Evolutionary conservation across 1,284 basidiomycete species (phyloP).

Genomic region (Tilletiopsis washingtonensis): DNA sequence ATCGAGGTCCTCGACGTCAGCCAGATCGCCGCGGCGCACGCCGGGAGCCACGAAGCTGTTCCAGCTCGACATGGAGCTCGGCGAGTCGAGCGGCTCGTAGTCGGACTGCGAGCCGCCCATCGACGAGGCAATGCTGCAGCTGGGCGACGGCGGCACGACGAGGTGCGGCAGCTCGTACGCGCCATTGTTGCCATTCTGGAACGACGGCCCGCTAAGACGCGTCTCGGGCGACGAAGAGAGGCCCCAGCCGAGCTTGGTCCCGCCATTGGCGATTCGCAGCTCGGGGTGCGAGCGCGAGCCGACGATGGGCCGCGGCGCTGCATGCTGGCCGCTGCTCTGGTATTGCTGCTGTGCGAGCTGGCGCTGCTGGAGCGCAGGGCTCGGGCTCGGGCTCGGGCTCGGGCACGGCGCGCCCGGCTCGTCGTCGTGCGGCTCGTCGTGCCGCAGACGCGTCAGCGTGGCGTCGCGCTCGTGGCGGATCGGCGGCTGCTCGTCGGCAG

Average conservation of each 20-base stretch:
- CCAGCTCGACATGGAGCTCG: conserved; percentile 35
- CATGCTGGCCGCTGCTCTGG: too few relatives aligned
- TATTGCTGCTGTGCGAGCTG: too few relatives aligned
- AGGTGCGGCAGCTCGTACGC: background rate
- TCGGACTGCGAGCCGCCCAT: conserved; percentile 5
- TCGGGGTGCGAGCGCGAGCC: background rate
- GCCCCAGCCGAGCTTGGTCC: too few relatives aligned
- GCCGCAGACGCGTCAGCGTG: too few relatives aligned
- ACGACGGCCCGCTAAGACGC: background rate
- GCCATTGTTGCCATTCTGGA: background rate
- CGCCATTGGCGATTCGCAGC: background rate
- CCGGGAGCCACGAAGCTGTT: conserved; percentile 16
- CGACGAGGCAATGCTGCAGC: background rate
- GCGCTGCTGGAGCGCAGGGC: too few relatives aligned
- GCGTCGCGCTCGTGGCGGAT: too few relatives aligned
- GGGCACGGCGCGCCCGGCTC: background rate
- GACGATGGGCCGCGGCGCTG: background rate
- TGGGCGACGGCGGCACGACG: background rate
- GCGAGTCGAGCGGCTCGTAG: conserved; percentile 16
- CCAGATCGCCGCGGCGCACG: conserved; percentile 31
- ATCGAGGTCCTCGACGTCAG: conserved; percentile 42
- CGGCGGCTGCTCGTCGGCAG: too few relatives aligned
- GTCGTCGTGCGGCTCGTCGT: background rate
- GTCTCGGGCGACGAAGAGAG: background rate
- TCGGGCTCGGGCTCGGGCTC: background rate